Percentiles rank a stretch among this genome's conserved stretches.
Conservation (phyloP, 306 rosid species). For the Boehmeria nivea region DNA sequence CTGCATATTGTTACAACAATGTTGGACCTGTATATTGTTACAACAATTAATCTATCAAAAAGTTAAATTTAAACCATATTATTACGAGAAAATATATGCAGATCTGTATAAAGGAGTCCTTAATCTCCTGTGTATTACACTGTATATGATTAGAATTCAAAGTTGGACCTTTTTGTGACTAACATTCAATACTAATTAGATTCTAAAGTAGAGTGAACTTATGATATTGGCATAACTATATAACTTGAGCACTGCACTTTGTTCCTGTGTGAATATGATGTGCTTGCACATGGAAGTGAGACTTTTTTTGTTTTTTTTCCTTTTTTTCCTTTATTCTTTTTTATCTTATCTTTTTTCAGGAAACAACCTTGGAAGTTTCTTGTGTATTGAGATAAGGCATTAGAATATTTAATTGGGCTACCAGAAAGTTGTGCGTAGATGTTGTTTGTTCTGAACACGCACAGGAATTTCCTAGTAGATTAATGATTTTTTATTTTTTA, state of each 20-base stretch:
- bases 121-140: background rate
- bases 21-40: too few relatives aligned
- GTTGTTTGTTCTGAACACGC: background rate
- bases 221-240: background rate
- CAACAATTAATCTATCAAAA: too few relatives aligned
- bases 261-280: background rate
- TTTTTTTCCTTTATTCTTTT: too few relatives aligned
- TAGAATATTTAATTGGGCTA: background rate
- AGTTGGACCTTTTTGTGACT: background rate
- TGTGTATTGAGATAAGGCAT: background rate
- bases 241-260: background rate
- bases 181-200: background rate
- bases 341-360: conserved; percentile 1
- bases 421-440: background rate
- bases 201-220: background rate
- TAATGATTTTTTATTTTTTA: background rate
- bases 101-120: too few relatives aligned
- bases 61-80: too few relatives aligned
- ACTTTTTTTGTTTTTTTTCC: too few relatives aligned
- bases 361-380: background rate
- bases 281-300: background rate
- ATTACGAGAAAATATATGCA: too few relatives aligned
- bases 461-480: background rate
- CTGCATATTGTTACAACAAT: too few relatives aligned
- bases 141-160: too few relatives aligned